Conservation (phyloP, 2,329 filamentous ascomycete species). For the Calonectria pteridis region DNA sequence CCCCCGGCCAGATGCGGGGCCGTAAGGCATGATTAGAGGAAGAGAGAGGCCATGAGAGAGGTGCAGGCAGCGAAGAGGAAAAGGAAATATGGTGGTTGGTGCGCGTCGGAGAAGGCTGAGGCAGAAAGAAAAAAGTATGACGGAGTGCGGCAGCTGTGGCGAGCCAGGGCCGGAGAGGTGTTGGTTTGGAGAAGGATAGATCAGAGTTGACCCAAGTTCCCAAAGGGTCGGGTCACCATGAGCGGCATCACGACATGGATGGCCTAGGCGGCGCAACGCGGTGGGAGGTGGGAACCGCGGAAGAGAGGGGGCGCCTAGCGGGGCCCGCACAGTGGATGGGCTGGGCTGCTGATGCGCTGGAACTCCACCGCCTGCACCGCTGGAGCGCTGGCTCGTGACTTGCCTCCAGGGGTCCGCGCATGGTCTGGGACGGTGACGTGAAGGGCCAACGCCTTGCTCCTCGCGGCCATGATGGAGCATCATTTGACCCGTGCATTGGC, state of each 20-base stretch:
- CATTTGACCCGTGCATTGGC: slow-evolving; percentile 41
- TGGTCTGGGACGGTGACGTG: slow-evolving; percentile 29
- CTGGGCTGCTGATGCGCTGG: slow-evolving; percentile 24
- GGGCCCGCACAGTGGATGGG: background rate
- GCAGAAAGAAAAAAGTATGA: background rate
- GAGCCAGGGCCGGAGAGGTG: slow-evolving; percentile 28
- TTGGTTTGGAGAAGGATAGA: slow-evolving; percentile 1
- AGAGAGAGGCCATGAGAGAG: slow-evolving; percentile 35
- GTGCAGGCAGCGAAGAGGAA: background rate
- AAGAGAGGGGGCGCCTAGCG: background rate
- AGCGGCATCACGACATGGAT: slow-evolving; percentile 41
- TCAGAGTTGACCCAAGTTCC: slow-evolving; percentile 25
- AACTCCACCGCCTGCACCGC: slow-evolving; percentile 32
- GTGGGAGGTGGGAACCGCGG: slow-evolving; percentile 17
- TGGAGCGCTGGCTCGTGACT: slow-evolving; percentile 41
- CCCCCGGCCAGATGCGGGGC: slow-evolving; percentile 52
- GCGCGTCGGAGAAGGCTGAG: background rate
- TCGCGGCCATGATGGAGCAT: slow-evolving; percentile 30
- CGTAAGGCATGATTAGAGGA: slow-evolving; percentile 49
- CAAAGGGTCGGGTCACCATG: slow-evolving; percentile 43
- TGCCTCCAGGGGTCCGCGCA: slow-evolving; percentile 32
- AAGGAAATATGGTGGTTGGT: background rate
- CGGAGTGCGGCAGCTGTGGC: slow-evolving; percentile 18
- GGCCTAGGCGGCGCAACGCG: slow-evolving; percentile 41
- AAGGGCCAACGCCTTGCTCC: slow-evolving; percentile 21